Base-by-base conservation (phyloP, 805 yeast species). In the Metschnikowia cubensis region DNA sequence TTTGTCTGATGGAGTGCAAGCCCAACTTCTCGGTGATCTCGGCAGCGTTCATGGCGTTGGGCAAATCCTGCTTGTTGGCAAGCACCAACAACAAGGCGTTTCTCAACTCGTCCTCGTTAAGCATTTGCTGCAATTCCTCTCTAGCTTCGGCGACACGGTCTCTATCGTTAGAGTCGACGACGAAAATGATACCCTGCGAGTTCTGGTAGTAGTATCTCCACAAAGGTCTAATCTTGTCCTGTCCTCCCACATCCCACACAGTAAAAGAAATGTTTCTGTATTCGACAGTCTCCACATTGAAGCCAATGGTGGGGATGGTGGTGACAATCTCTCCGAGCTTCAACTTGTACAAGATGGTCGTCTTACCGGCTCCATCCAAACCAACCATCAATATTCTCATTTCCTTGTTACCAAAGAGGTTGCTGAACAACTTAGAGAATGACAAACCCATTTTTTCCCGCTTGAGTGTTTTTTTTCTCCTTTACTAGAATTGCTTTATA, bases 231-330 rank as follows among this genome's bases (percentile, higher is more conserved):
- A 92, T 92, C 78, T 91, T 91, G 75, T 90, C 97, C 80, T 92
- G 98, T 83, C 98, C 98, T 87, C 98, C 98, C 63, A 91, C 97
- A 83, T 92, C 98, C 98, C 97, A 90, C 58, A 90, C 97, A 53
- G 96, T 89, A 78, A 90, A 90, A 40, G 96, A 86, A 73, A 90
- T 89, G 84, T 90, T 90, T 79, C 90, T 90, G 81, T 90, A 89
- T 79, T 90, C 96, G 65, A 90, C 96, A 55, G 97, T 90, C 77
- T 90, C 97, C 62, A 90, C 97, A 73, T 90, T 90, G 84, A 90
- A 90, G 66, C 97, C 97, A 73, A 90, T 89, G 60, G 97, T 90
- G 74, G 97, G 97, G 67, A 89, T 90, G 46, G 97, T 90, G 64
- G 96, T 89, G 67, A 90, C 96, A 65, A 90, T 89, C 79, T 90